Conservation (phyloP, 768 basidiomycete genomes). For the Kondoa malvinella region DNA sequence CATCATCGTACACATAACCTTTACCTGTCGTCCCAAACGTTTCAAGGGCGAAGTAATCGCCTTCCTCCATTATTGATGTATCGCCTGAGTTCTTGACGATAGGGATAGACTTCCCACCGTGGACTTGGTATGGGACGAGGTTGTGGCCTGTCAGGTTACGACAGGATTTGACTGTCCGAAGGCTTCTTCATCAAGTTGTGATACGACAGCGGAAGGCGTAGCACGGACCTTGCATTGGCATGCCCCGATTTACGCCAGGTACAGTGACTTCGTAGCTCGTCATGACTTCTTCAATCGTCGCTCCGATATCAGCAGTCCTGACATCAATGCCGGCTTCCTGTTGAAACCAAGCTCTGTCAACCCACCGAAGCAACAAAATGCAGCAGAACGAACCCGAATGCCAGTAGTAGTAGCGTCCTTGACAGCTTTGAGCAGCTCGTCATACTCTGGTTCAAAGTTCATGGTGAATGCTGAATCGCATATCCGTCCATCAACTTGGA, state of each 20-base stretch:
- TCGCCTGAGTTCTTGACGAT: slow-evolving; percentile 53
- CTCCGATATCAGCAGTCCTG: slow-evolving; percentile 78
- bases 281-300: slow-evolving; percentile 92
- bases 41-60: slow-evolving; percentile 96
- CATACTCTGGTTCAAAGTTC: slow-evolving; percentile 69
- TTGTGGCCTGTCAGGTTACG: slow-evolving; percentile 78
- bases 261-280: slow-evolving; percentile 94
- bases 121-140: slow-evolving; percentile 40
- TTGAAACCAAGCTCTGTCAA: too few relatives aligned
- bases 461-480: slow-evolving; percentile 91
- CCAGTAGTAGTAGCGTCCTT: slow-evolving; percentile 89
- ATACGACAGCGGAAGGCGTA: too few relatives aligned
- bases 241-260: slow-evolving; percentile 43
- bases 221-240: slow-evolving; percentile 16
- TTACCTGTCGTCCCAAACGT: slow-evolving; percentile 96
- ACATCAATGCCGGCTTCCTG: slow-evolving; percentile 95
- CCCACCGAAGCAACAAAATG: too few relatives aligned
- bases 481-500: slow-evolving; percentile 92
- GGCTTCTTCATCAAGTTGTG: background rate
- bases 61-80: slow-evolving; percentile 80
- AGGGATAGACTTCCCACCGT: slow-evolving; percentile 64
- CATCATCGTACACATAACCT: slow-evolving; percentile 68
- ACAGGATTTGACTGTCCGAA: slow-evolving; percentile 60
- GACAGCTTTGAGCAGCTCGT: slow-evolving; percentile 74
- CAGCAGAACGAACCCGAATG: too few relatives aligned